phyloP scores from a whole-genome alignment of 805 yeast genomes.

The Metschnikowia aberdeeniae region DNA sequence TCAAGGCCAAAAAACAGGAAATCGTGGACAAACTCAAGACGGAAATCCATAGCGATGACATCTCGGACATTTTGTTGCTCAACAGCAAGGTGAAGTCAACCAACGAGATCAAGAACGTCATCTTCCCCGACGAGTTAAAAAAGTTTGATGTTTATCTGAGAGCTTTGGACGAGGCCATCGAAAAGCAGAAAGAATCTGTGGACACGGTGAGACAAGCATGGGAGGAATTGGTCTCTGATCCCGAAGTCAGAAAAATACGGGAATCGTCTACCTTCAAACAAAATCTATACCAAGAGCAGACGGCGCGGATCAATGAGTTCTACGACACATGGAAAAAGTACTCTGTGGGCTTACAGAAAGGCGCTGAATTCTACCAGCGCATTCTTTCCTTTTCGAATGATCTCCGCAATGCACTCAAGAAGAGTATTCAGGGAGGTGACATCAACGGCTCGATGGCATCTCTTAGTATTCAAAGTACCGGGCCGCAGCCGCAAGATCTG shows the following conservation, averaged over 20 bases:
- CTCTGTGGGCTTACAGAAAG: constrained; percentile 55
- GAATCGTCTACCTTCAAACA: constrained; percentile 38
- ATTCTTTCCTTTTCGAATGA: constrained; percentile 33
- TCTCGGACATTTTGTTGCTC: constrained; percentile 66
- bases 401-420: constrained; percentile 21
- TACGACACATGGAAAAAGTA: constrained; percentile 55
- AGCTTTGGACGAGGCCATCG: constrained; percentile 65
- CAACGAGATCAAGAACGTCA: constrained; percentile 49
- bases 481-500: neutral
- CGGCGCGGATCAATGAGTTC: constrained; percentile 42
- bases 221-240: constrained; percentile 24
- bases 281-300: constrained; percentile 29
- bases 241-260: constrained; percentile 38
- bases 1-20: constrained; percentile 60
- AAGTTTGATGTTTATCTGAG: constrained; percentile 70
- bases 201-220: constrained; percentile 26
- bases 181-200: constrained; percentile 55
- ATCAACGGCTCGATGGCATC: constrained; percentile 10
- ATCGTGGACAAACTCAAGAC: constrained; percentile 63
- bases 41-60: constrained; percentile 76
- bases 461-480: constrained; percentile 5
- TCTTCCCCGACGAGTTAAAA: constrained; percentile 65
- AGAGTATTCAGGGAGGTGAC: constrained; percentile 14
- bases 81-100: constrained; percentile 55
- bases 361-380: constrained; percentile 58